These are phyloP conservation scores for Phytomonas francai DNA, from an alignment of 208 protist genomes.

Conservation along the genomic window DNA sequence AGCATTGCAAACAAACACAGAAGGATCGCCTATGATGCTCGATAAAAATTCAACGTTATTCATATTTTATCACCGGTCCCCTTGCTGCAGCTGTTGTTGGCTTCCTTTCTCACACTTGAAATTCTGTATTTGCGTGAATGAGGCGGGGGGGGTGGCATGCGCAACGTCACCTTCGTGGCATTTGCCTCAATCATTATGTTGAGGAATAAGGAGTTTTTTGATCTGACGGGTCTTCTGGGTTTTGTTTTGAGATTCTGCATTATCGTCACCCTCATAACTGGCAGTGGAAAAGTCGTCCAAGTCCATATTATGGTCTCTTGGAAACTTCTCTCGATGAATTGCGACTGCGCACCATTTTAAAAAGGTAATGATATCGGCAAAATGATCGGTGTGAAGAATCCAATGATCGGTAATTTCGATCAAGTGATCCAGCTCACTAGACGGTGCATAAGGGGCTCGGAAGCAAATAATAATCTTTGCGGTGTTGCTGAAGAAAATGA, in stretches of 20 bases:
- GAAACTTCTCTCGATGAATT: conserved; percentile 53
- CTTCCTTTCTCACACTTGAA: background rate
- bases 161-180: background rate
- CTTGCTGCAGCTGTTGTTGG: background rate
- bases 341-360: conserved; percentile 79
- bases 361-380: conserved; percentile 63
- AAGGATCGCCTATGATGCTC: background rate
- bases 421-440: conserved; percentile 58
- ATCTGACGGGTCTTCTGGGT: background rate
- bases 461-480: conserved; percentile 78
- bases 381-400: conserved; percentile 74
- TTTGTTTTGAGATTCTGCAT: background rate
- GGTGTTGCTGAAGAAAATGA: conserved; percentile 61
- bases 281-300: background rate
- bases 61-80: background rate
- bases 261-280: background rate
- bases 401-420: conserved; percentile 56
- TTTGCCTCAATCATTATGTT: background rate
- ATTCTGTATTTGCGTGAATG: background rate
- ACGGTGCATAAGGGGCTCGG: conserved; percentile 47
- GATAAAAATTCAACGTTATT: background rate
- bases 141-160: background rate
- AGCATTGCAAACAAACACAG: background rate
- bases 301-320: background rate
- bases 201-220: background rate